These are phyloP conservation scores for Plantago elongata DNA, from an alignment of 257 asterid species.

Conservation along the genomic window DNA sequence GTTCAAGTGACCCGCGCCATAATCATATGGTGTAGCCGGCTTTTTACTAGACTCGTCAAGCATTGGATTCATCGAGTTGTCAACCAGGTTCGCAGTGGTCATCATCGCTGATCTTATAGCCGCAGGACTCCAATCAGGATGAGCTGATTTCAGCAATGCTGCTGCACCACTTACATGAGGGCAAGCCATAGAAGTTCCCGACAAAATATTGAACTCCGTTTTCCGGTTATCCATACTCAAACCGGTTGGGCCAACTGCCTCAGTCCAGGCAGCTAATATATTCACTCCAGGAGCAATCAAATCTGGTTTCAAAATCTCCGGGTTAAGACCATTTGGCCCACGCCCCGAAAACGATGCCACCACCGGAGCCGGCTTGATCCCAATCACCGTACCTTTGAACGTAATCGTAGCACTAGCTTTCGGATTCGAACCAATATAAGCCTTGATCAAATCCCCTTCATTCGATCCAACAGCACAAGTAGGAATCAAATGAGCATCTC, in stretches of 20 bases:
- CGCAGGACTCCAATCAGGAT: conserved; percentile 96
- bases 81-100: conserved; percentile 69
- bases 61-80: conserved; percentile 53
- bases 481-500: conserved; percentile 85
- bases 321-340: conserved; percentile 87
- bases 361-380: conserved; percentile 88
- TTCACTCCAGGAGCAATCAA: conserved; percentile 93
- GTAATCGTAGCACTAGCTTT: conserved; percentile 55
- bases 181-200: conserved; percentile 98
- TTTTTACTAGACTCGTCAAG: conserved; percentile 66
- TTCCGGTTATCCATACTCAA: conserved; percentile 62
- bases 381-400: conserved; percentile 69
- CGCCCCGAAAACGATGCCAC: conserved; percentile 90
- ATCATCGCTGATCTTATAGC: conserved; percentile 92
- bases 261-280: conserved; percentile 91
- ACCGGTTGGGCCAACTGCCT: conserved; percentile 88
- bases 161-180: conserved; percentile 99
- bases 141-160: conserved; percentile 89
- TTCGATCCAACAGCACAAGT: conserved; percentile 74
- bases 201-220: conserved; percentile 77
- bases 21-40: conserved; percentile 73
- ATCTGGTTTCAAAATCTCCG: conserved; percentile 86
- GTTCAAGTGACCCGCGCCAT: conserved; percentile 85
- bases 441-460: conserved; percentile 70
- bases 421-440: conserved; percentile 40